These are phyloP conservation scores for Stemphylium vesicarium DNA, from an alignment of 2,329 filamentous ascomycete genomes.

Conservation along the genomic window DNA sequence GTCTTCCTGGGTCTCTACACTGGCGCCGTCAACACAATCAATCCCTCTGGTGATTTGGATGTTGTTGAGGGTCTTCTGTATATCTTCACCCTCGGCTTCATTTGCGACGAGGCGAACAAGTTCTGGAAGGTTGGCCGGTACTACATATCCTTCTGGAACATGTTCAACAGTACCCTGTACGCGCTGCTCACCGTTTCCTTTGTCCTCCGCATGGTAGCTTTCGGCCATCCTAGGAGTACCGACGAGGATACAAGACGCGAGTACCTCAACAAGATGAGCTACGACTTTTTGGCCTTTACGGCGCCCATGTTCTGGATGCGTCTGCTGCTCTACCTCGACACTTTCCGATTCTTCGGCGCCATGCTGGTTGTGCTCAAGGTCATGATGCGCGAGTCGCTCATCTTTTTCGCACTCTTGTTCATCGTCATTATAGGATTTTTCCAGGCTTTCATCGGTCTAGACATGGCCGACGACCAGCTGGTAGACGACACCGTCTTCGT, in stretches of 20 bases:
- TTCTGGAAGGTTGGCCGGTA: constrained; percentile 92
- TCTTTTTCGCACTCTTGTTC: constrained; percentile 90
- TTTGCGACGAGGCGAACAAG: constrained; percentile 86
- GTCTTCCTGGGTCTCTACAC: constrained; percentile 87
- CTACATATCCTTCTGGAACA: constrained; percentile 96
- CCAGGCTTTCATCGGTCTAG: constrained; percentile 92
- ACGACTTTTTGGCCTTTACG: constrained; percentile 91
- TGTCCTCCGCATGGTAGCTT: constrained; percentile 76
- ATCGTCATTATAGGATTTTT: constrained; percentile 87
- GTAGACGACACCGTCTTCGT: constrained; percentile 74
- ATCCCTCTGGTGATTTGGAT: constrained; percentile 82
- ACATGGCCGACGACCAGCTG: constrained; percentile 74
- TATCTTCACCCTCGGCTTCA: constrained; percentile 87
- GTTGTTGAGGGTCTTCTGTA: constrained; percentile 84
- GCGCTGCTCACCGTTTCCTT: constrained; percentile 78
- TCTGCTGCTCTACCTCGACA: constrained; percentile 89
- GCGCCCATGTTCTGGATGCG: constrained; percentile 98
- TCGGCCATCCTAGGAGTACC: constrained; percentile 64
- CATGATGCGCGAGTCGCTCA: constrained; percentile 73
- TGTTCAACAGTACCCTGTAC: constrained; percentile 88
- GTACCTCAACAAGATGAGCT: constrained; percentile 79
- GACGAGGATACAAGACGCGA: constrained; percentile 53
- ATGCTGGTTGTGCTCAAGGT: constrained; percentile 95
- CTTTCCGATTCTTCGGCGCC: constrained; percentile 92
- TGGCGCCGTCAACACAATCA: constrained; percentile 91